Evolutionary conservation across 108 stramenopile species (phyloP), one percentile per base, ranked within the genome.

Genomic region (Parietichytrium sp.): DNA sequence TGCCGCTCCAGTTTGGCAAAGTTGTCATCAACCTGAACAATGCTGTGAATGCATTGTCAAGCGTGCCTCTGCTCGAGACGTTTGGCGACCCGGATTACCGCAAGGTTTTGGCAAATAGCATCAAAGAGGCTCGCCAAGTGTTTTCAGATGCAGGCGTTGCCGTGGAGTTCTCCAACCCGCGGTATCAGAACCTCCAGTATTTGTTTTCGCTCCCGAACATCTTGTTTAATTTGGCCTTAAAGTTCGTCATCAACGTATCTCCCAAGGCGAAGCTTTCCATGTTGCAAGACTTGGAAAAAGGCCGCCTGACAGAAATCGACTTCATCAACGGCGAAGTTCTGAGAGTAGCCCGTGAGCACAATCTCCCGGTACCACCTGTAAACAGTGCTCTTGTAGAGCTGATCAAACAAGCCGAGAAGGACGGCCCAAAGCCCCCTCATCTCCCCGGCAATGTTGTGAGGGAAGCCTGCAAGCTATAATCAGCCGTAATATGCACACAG

Each of bases 21-120:
- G 15, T 72, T n/a, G 23, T 72, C 33, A 72, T 72, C 61, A 72
- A 72, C 20, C 61, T 72, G 16, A 72, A 72, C 42, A 72, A 72
- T 20, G 61, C 61, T n/a, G 61, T 72, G 2, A 72, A 72, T 27
- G 61, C 61, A 7, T 42, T 72, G 10, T 33, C 38, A 42, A 42
- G 61, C 2, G 45, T 72, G 10, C 61, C 61, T 25, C 36, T 72
- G 15, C 16, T 72, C 2, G 61, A 36, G 13, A 7, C 20, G 38
- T 72, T 72, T 25, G 45, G 45, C 38, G 61, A 72, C 3, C 3
- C 61, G 8, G 38, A 6, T 25, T 6, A 45, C 38, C 61, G 61
- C 42, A 72, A 38, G 42, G 29, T 38, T 7, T 23, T 27, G 15
- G 33, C 61, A n/a, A 16, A 45, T 23, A 45, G 61, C 61, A 72